These are phyloP conservation scores for Serpula lacrymans DNA, from an alignment of 768 basidiomycete species.

Conservation along the genomic window DNA sequence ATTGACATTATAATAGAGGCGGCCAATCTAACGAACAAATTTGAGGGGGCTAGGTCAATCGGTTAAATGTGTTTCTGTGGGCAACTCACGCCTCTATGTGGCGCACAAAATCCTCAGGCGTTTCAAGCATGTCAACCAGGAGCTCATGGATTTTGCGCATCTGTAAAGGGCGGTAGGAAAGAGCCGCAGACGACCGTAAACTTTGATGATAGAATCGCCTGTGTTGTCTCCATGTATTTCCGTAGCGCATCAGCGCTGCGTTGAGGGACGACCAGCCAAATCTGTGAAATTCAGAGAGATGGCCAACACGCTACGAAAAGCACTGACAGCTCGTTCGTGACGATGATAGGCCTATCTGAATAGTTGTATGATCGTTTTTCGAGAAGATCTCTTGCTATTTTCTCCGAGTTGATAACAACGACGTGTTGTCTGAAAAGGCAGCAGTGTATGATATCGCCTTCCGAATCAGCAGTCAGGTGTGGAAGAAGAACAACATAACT, in stretches of 20 bases:
- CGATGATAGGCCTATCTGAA: constrained; percentile 27
- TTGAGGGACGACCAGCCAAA: too few species aligned
- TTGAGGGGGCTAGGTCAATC: too few species aligned
- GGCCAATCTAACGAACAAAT: constrained; percentile 1
- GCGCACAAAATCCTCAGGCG: constrained; percentile 5
- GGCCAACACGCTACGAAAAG: too few species aligned
- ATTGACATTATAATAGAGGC: constrained; percentile 1
- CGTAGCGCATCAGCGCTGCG: too few species aligned
- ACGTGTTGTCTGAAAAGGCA: constrained; percentile 22
- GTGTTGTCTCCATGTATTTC: constrained; percentile 6
- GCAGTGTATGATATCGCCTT: constrained; percentile 28
- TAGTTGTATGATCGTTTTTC: constrained; percentile 35
- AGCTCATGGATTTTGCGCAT: constrained; percentile 17
- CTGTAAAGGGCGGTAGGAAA: constrained; percentile 13
- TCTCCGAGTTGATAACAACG: constrained; percentile 30
- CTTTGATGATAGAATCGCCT: constrained; percentile 20
- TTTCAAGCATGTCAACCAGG: constrained; percentile 8
- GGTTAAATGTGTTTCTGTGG: too few species aligned
- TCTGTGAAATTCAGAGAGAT: too few species aligned
- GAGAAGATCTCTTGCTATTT: constrained; percentile 31
- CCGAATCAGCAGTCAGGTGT: background rate
- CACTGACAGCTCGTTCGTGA: background rate
- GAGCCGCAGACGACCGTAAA: constrained; percentile 15
- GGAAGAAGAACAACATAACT: too few species aligned
- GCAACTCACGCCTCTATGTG: too few species aligned